Percentiles rank a stretch among this genome's conserved stretches.
Conservation (phyloP, 345 rosid species). For the Moricandia moricandioides region DNA sequence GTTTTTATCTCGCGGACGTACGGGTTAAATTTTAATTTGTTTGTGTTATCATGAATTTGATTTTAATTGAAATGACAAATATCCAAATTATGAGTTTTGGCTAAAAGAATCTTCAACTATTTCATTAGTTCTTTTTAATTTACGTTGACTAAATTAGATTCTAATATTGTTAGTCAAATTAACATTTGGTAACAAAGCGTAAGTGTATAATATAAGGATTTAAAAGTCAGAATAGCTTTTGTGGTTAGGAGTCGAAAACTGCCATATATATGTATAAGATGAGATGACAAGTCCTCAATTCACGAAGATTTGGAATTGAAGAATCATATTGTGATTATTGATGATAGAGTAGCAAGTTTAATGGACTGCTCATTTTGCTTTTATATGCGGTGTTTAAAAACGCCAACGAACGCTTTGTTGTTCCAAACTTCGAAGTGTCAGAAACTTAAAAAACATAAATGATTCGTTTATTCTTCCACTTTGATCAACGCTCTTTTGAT, state of each 20-base stretch:
- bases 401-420: constrained; percentile 30
- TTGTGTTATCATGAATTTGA: not conserved
- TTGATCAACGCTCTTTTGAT: constrained; percentile 8
- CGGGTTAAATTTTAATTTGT: no score
- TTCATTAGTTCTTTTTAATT: not conserved
- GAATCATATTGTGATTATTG: not conserved
- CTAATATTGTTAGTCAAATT: not conserved
- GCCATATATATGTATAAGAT: not conserved
- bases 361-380: not conserved
- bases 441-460: not conserved
- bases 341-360: not conserved
- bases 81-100: not conserved
- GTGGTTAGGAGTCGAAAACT: not conserved
- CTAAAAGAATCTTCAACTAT: not conserved
- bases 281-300: not conserved
- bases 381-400: constrained; percentile 24
- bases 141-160: not conserved
- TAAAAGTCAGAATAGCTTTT: not conserved
- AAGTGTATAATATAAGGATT: not conserved
- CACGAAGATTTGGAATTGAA: not conserved
- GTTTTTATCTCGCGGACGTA: no score
- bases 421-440: constrained; percentile 22
- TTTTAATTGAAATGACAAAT: not conserved
- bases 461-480: constrained; percentile 27
- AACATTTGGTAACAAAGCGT: not conserved